Evolutionary conservation across 2,329 filamentous ascomycete genomes (phyloP).

Genomic region (Fonsecaea nubica): DNA sequence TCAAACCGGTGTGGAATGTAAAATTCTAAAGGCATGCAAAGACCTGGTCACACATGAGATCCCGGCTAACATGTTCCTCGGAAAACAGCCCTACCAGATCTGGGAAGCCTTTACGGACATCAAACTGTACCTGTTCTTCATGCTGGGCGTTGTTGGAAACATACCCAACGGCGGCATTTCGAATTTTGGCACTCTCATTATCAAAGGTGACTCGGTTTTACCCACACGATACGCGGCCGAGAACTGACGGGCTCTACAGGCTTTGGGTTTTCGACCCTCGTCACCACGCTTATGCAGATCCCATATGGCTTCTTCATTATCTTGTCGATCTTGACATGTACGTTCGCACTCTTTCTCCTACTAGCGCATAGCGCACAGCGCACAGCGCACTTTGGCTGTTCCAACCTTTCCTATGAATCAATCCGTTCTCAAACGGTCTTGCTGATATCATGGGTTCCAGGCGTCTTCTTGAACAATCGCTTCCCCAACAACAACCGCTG

Average conservation of each 20-base stretch:
- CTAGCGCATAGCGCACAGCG: not conserved
- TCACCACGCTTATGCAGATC: conserved; percentile 48
- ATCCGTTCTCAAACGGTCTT: not conserved
- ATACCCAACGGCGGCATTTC: conserved; percentile 63
- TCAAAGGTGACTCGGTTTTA: conserved; percentile 42
- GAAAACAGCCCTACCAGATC: conserved; percentile 56
- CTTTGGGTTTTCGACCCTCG: conserved; percentile 49
- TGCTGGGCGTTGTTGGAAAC: conserved; percentile 59
- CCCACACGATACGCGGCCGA: not conserved
- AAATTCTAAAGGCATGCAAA: conserved; percentile 53
- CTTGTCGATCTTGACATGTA: conserved; percentile 56
- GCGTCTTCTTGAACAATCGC: conserved; percentile 56
- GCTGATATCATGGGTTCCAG: not conserved
- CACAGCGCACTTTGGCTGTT: not conserved
- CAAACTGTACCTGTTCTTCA: conserved; percentile 65
- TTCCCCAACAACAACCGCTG: conserved; percentile 57
- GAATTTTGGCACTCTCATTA: conserved; percentile 66
- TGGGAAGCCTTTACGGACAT: conserved; percentile 63
- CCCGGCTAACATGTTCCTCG: not conserved
- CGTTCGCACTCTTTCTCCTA: not conserved
- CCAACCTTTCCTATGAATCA: not conserved
- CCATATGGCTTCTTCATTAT: conserved; percentile 56
- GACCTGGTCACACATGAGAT: not conserved
- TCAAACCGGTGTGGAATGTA: conserved; percentile 66
- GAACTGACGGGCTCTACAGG: conserved; percentile 30